These are phyloP conservation scores for Aspergillus flavus DNA, from an alignment of 2,329 filamentous ascomycete species.

Conservation along the genomic window DNA sequence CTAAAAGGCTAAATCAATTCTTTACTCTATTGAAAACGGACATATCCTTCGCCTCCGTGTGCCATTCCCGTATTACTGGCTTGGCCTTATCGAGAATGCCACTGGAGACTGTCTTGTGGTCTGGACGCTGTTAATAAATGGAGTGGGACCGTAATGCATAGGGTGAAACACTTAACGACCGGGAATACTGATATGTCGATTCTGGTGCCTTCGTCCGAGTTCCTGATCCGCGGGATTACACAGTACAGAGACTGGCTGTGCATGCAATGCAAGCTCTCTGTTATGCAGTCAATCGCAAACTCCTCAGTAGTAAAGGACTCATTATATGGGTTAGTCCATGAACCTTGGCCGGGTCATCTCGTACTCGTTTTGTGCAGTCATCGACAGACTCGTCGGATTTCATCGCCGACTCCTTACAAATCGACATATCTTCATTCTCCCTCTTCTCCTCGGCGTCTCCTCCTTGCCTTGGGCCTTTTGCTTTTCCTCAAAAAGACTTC, in stretches of 20 bases:
- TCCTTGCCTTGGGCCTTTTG: background rate
- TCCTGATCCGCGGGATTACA: no score
- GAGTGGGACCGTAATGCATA: slow-evolving; percentile 6
- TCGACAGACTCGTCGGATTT: background rate
- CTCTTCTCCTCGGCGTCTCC: background rate
- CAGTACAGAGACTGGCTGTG: background rate
- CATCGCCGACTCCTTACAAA: background rate
- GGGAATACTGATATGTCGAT: slow-evolving; percentile 3
- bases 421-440: background rate
- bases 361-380: background rate
- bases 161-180: slow-evolving; percentile 13
- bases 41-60: background rate
- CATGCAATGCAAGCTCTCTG: background rate
- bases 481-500: background rate
- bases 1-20: background rate
- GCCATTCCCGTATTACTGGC: background rate
- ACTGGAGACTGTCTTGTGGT: background rate
- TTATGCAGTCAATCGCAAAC: background rate
- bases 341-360: background rate
- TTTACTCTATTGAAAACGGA: background rate
- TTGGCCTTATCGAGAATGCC: background rate
- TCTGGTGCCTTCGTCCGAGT: background rate
- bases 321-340: background rate
- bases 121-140: slow-evolving; percentile 8
- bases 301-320: background rate